Percentiles rank a stretch among this genome's conserved stretches.
phyloP scores from a whole-genome alignment of 345 rosid genomes.

The Mangifera indica region DNA sequence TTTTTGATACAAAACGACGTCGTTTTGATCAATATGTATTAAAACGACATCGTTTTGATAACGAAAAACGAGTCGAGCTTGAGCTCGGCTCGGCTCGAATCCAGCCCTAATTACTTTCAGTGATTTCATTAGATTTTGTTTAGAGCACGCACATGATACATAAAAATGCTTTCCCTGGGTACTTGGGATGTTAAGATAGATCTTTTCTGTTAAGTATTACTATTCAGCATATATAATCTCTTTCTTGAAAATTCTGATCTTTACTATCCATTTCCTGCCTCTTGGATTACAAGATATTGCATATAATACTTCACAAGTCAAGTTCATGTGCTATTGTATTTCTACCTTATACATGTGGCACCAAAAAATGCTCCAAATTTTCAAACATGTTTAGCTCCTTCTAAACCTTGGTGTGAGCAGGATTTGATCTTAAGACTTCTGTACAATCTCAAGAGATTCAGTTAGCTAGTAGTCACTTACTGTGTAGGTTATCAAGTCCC shows the following conservation, averaged over 20 bases:
- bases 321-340: not conserved
- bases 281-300: not conserved
- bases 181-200: not conserved
- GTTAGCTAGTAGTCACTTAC: too few relatives aligned
- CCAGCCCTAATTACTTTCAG: too few relatives aligned
- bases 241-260: not conserved
- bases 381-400: not conserved
- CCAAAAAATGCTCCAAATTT: too few relatives aligned
- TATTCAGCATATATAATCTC: not conserved
- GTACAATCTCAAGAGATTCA: too few relatives aligned
- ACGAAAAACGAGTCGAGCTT: too few relatives aligned
- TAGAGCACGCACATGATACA: not conserved
- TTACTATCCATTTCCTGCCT: not conserved
- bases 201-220: not conserved
- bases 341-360: not conserved
- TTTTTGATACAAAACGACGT: too few relatives aligned
- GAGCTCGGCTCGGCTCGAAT: too few relatives aligned
- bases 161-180: not conserved
- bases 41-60: too few relatives aligned
- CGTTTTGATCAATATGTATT: too few relatives aligned
- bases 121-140: not conserved
- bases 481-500: too few relatives aligned
- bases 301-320: not conserved
- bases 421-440: not conserved
- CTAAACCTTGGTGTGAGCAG: not conserved